Conservation (phyloP, 2,329 filamentous ascomycete genomes). For the Aureobasidium musti region DNA sequence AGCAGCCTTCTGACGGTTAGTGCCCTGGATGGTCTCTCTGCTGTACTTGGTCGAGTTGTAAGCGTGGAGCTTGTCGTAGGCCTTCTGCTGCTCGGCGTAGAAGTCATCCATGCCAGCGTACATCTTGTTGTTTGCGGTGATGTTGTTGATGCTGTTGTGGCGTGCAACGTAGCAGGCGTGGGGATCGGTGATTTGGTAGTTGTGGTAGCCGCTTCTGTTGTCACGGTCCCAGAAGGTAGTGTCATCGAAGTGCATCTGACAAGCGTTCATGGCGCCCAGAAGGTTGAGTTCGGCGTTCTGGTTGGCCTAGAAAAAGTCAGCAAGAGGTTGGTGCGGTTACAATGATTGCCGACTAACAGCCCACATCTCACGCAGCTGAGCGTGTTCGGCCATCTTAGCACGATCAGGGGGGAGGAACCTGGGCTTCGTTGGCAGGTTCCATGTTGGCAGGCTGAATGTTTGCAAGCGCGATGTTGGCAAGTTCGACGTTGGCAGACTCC, state of each 20-base stretch:
- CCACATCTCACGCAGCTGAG: neutral
- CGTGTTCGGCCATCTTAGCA: neutral
- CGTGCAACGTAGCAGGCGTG: neutral
- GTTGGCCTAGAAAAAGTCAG: neutral
- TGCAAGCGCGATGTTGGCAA: neutral
- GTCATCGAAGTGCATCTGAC: neutral
- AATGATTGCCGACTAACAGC: neutral
- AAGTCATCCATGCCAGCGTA: neutral
- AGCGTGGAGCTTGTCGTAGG: neutral
- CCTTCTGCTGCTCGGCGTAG: neutral
- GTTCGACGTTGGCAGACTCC: neutral
- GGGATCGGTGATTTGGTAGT: neutral
- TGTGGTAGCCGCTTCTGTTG: neutral
- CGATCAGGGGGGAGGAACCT: neutral
- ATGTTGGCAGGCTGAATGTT: neutral
- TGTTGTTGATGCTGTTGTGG: neutral
- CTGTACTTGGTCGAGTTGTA: conserved; percentile 8
- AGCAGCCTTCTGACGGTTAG: conserved; percentile 6
- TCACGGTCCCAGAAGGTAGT: conserved; percentile 13
- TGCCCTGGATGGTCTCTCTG: neutral
- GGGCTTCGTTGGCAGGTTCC: neutral
- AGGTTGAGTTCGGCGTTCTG: neutral
- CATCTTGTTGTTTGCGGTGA: conserved; percentile 2
- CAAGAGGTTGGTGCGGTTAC: rapidly evolving
- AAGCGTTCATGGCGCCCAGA: neutral